Percentiles rank a stretch among this genome's conserved stretches.
phyloP scores from a whole-genome alignment of 2,329 filamentous ascomycete species.

The Orbilia javanica region DNA sequence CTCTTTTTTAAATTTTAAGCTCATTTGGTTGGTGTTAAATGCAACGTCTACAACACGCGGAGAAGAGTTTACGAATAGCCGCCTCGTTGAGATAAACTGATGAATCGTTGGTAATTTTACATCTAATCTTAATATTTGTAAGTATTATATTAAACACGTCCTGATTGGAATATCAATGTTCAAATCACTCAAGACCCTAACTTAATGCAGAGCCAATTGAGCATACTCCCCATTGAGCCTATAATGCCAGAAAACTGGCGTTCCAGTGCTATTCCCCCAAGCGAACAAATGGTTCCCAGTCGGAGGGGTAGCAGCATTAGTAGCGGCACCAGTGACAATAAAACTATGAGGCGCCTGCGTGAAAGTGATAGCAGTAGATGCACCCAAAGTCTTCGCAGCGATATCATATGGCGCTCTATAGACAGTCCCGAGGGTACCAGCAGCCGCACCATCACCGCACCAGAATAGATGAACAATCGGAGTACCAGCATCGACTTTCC shows the following conservation, averaged over 20 bases:
- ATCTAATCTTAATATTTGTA: no score
- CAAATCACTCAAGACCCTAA: neutral
- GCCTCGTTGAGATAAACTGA: no score
- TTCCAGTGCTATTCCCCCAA: conserved; percentile 34
- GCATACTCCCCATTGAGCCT: conserved; percentile 4
- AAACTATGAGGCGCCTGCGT: conserved; percentile 35
- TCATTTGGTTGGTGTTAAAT: neutral
- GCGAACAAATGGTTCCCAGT: conserved; percentile 36
- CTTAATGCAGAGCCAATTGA: conserved; percentile 20
- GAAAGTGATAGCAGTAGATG: conserved; percentile 21
- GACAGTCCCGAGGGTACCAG: conserved; percentile 28
- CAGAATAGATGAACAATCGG: conserved; percentile 30
- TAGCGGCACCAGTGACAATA: conserved; percentile 23
- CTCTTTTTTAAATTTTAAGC: no score
- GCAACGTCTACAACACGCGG: conserved; percentile 7
- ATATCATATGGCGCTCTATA: conserved; percentile 17
- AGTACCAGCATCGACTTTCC: conserved; percentile 35
- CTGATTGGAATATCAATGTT: neutral
- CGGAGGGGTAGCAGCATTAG: neutral
- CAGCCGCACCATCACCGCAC: conserved; percentile 27
- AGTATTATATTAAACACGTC: no score
- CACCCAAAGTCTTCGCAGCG: conserved; percentile 10
- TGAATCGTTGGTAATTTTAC: no score
- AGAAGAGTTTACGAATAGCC: no score
- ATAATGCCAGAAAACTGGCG: conserved; percentile 35